Evolutionary conservation across 139 green algal species (phyloP).

Genomic region (Asterochloris sp.): DNA sequence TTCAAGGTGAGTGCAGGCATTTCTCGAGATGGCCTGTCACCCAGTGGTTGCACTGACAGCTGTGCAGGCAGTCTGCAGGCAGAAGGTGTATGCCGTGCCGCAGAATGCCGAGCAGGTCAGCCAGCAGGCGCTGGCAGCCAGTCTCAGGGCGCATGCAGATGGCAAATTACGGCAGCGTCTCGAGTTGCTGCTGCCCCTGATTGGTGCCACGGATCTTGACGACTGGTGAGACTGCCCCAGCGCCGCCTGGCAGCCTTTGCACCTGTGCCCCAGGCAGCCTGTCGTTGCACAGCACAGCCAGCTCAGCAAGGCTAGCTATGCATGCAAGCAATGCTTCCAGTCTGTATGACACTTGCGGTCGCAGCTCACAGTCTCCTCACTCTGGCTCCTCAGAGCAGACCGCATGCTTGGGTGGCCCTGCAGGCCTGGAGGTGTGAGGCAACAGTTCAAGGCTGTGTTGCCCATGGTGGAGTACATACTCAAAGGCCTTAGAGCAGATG

Average conservation of each 20-base stretch:
- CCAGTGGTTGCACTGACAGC: neutral
- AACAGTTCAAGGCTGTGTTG: conserved; percentile 79
- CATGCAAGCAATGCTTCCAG: neutral
- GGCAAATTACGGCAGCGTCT: conserved; percentile 63
- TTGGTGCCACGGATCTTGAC: conserved; percentile 88
- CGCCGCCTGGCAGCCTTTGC: neutral
- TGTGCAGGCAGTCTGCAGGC: neutral
- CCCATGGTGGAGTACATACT: conserved; percentile 73
- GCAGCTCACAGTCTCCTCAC: neutral
- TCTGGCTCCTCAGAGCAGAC: neutral
- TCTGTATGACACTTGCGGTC: neutral
- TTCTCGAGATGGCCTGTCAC: no score
- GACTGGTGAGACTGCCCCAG: conserved; percentile 61
- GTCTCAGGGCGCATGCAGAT: conserved; percentile 50
- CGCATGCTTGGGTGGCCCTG: neutral
- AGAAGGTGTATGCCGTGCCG: neutral
- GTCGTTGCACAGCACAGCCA: neutral
- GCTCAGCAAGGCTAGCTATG: neutral
- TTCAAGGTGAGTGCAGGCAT: no score
- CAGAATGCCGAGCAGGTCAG: conserved; percentile 10
- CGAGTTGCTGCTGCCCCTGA: conserved; percentile 84
- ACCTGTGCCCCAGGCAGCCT: neutral
- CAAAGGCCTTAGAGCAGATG: conserved; percentile 51
- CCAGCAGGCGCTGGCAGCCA: conserved; percentile 58
- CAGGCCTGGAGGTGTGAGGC: conserved; percentile 78